These are phyloP conservation scores for Gonapodya sp. DNA, from an alignment of 192 early-diverging fungal genomes.

Conservation along the genomic window DNA sequence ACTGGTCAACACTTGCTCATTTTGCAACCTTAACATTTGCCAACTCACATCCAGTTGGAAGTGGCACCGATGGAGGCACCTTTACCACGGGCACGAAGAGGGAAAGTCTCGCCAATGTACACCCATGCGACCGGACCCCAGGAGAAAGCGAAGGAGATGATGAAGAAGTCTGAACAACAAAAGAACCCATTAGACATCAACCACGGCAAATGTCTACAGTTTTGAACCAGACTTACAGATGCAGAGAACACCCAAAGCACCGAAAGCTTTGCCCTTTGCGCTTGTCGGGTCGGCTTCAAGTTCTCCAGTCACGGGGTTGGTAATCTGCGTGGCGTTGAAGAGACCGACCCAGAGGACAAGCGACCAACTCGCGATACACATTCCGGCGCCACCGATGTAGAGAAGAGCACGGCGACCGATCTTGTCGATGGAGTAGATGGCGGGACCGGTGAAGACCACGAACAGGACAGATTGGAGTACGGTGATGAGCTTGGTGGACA, in stretches of 20 bases:
- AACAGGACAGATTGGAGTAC: not conserved
- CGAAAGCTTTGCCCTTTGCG: slow-evolving; percentile 1
- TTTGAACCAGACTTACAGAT: not conserved
- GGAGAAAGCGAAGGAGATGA: slow-evolving; percentile 11
- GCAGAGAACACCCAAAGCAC: slow-evolving; percentile 1
- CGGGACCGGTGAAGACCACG: slow-evolving; percentile 1
- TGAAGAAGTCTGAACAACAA: slow-evolving; percentile 9
- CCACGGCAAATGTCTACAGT: no score
- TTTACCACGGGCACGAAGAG: slow-evolving; percentile 11
- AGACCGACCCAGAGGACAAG: slow-evolving; percentile 7
- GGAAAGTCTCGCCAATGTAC: slow-evolving; percentile 13
- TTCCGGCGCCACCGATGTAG: not conserved
- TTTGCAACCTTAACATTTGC: no score
- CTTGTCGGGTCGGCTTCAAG: not conserved
- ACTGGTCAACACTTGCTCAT: not conserved
- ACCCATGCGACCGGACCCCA: slow-evolving; percentile 16
- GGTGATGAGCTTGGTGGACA: not conserved
- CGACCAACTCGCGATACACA: not conserved
- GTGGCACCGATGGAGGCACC: slow-evolving; percentile 7
- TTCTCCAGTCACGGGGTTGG: not conserved
- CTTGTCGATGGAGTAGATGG: not conserved
- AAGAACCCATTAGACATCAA: not conserved
- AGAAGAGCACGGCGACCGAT: not conserved
- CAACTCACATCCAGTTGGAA: slow-evolving; percentile 7
- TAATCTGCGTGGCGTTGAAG: not conserved